Evolutionary conservation across 2,329 filamentous ascomycete species (phyloP).

Genomic region (Microcyclospora pomicola): DNA sequence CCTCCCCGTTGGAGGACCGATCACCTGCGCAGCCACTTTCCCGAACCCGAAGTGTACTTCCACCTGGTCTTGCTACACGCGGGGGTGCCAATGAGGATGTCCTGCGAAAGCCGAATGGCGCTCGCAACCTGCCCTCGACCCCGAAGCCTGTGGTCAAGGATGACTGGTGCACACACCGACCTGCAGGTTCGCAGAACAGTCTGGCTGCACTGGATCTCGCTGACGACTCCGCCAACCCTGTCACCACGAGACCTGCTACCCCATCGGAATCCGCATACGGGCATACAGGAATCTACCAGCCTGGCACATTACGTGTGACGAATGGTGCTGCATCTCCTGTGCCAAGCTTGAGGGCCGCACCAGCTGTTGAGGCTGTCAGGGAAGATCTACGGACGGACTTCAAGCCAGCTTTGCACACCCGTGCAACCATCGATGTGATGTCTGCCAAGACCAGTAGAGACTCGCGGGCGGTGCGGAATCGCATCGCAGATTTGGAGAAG

Average conservation of each 20-base stretch:
- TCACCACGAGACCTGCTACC: conserved; percentile 20
- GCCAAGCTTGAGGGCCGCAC: conserved; percentile 18
- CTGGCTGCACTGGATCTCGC: conserved; percentile 12
- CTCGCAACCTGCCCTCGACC: neutral
- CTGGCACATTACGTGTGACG: conserved; percentile 33
- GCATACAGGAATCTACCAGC: conserved; percentile 28
- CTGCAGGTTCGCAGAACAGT: conserved; percentile 2
- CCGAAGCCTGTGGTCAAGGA: neutral
- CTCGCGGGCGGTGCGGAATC: no score
- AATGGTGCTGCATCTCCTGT: conserved; percentile 35
- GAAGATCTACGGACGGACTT: no score
- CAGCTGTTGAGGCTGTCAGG: neutral
- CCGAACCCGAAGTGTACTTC: conserved; percentile 6
- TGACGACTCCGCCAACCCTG: conserved; percentile 5
- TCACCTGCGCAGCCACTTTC: neutral
- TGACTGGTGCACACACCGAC: neutral
- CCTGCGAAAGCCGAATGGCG: conserved; percentile 14
- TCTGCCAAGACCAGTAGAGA: no score
- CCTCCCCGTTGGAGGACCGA: conserved; percentile 7
- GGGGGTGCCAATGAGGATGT: conserved; percentile 15
- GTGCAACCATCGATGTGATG: no score
- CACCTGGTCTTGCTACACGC: conserved; percentile 14
- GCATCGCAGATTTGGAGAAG: no score
- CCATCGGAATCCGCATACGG: conserved; percentile 30
- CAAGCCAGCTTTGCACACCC: no score